Evolutionary conservation across 257 asterid genomes (phyloP).

Genomic region (Knoxia roxburghii): DNA sequence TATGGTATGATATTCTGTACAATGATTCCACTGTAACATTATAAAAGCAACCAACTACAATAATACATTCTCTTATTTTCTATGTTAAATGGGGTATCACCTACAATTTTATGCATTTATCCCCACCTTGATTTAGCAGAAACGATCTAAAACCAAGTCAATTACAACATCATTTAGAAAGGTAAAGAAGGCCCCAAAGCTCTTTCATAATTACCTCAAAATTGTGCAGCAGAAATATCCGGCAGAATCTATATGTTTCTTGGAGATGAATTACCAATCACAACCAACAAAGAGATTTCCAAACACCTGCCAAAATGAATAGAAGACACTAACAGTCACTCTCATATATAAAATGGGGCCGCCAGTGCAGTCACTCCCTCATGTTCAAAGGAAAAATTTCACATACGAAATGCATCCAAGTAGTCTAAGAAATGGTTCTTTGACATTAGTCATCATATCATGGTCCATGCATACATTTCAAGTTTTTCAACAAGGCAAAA

Average conservation of each 20-base stretch:
- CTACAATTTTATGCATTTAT: background rate
- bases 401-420: background rate
- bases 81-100: background rate
- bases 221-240: constrained; percentile 21
- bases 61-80: background rate
- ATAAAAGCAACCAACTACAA: background rate
- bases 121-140: background rate
- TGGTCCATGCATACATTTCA: no score
- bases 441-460: no score
- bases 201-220: constrained; percentile 34
- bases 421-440: background rate
- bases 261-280: constrained; percentile 11
- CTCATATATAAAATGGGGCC: background rate
- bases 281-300: background rate
- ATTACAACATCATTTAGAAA: background rate
- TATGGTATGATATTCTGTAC: background rate
- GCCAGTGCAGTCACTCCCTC: no score
- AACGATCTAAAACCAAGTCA: background rate
- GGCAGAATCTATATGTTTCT: constrained; percentile 18
- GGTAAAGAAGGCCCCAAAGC: background rate
- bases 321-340: constrained; percentile 4
- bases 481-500: no score
- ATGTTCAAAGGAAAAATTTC: background rate
- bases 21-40: background rate
- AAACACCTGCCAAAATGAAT: constrained; percentile 4